Conservation (phyloP, 306 rosid species). For the Bauhinia variegata region DNA sequence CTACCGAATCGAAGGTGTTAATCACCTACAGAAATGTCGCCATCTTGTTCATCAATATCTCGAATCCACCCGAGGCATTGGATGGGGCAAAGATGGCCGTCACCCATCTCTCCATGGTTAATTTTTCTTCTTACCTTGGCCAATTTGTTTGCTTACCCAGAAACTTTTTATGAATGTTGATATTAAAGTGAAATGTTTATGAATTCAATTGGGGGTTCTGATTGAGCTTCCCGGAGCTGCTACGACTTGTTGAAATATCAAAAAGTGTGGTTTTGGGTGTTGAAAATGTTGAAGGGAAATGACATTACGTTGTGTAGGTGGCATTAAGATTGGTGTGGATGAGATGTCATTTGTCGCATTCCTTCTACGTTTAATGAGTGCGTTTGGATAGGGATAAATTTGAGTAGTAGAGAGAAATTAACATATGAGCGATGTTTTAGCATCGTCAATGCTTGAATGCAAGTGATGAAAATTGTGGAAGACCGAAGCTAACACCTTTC, state of each 20-base stretch:
- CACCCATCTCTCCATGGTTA: conserved; percentile 84
- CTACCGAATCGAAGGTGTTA: conserved; percentile 88
- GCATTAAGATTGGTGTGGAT: not conserved
- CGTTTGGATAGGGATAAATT: too few species aligned
- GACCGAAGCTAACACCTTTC: too few species aligned
- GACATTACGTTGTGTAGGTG: not conserved
- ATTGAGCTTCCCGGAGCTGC: not conserved
- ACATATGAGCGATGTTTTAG: too few species aligned
- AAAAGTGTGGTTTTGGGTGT: not conserved
- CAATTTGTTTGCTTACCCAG: not conserved
- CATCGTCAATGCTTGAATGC: too few species aligned
- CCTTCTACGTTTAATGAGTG: too few species aligned
- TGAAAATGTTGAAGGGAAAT: conserved; percentile 1
- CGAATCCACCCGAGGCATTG: conserved; percentile 91
- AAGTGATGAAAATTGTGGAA: too few species aligned
- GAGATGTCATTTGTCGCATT: not conserved
- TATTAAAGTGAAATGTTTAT: not conserved
- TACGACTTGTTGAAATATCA: not conserved
- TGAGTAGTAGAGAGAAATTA: too few species aligned
- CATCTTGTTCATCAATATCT: conserved; percentile 85
- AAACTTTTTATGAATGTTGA: not conserved
- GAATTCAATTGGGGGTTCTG: not conserved
- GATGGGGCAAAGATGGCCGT: conserved; percentile 98
- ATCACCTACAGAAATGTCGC: conserved; percentile 94
- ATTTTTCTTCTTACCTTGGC: not conserved